phyloP scores from a whole-genome alignment of 495 filamentous ascomycete genomes.

The Penicillium fimorum region DNA sequence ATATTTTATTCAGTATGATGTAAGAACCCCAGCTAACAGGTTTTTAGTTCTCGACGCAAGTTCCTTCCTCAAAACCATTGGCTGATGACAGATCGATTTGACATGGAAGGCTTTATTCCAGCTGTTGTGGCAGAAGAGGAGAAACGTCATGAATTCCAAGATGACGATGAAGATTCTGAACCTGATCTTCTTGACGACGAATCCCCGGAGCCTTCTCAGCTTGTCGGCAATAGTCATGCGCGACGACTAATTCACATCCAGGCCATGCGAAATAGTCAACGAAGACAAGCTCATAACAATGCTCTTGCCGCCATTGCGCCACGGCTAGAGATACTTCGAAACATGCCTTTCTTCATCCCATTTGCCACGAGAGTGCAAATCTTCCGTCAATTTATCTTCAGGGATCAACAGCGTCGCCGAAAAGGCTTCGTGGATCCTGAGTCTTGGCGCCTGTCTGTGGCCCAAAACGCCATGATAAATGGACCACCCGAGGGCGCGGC shows the following conservation, averaged over 20 bases:
- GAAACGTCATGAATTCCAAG: conserved; percentile 64
- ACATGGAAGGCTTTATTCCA: conserved; percentile 87
- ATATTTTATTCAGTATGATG: neutral
- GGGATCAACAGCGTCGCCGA: conserved; percentile 77
- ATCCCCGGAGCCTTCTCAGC: conserved; percentile 30
- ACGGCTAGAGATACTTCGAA: conserved; percentile 82
- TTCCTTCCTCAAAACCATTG: conserved; percentile 84
- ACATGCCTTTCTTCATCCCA: conserved; percentile 97
- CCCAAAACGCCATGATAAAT: conserved; percentile 37
- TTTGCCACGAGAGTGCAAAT: conserved; percentile 91
- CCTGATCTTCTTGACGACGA: conserved; percentile 35
- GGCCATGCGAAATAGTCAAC: conserved; percentile 57
- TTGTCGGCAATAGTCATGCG: conserved; percentile 52
- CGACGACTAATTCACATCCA: conserved; percentile 53
- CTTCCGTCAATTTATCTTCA: conserved; percentile 83
- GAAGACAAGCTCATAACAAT: conserved; percentile 61
- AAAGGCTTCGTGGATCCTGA: conserved; percentile 77
- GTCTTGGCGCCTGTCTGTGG: conserved; percentile 68
- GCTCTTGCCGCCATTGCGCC: conserved; percentile 75
- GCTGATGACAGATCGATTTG: conserved; percentile 89
- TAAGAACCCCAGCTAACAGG: neutral
- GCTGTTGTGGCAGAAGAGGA: conserved; percentile 89
- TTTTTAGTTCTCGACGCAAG: conserved; percentile 66
- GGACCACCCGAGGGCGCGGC: conserved; percentile 26
- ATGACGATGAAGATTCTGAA: conserved; percentile 53